These are phyloP conservation scores for Nigrospora sphaerica DNA, from an alignment of 2,329 filamentous ascomycete species.

Conservation along the genomic window DNA sequence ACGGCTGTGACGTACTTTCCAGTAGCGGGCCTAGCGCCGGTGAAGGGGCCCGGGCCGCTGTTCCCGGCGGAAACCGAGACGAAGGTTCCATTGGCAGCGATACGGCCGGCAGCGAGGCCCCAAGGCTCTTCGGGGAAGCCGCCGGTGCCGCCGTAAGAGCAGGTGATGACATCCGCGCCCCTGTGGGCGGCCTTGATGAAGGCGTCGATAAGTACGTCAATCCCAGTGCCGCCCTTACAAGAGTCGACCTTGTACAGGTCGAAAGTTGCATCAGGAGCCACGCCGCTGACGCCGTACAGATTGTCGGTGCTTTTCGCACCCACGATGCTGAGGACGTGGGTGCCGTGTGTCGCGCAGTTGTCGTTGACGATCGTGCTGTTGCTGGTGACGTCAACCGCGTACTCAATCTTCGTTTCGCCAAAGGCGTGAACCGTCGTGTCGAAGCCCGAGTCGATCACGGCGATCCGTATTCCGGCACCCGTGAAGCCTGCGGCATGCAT, in stretches of 20 bases:
- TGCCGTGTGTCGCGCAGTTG: background rate
- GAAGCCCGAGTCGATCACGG: constrained; percentile 1
- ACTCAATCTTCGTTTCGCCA: background rate
- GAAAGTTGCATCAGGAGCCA: background rate
- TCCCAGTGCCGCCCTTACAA: background rate
- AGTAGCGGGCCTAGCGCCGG: background rate
- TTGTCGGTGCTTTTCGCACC: background rate
- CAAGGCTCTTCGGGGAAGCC: background rate
- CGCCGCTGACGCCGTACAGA: background rate
- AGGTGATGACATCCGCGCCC: background rate
- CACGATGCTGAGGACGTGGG: background rate
- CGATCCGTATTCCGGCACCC: background rate
- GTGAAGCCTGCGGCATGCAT: background rate
- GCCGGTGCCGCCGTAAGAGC: background rate
- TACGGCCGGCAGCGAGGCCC: background rate
- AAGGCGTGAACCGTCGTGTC: background rate
- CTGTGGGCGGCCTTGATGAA: background rate
- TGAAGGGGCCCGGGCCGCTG: background rate
- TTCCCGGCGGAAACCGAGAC: background rate
- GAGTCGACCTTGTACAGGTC: background rate
- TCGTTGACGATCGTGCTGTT: background rate
- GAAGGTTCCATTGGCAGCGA: background rate
- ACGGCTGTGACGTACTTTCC: background rate
- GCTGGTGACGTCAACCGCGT: background rate
- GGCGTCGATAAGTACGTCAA: constrained; percentile 5